phyloP scores from a whole-genome alignment of 495 filamentous ascomycete genomes.

The Lophiotrema nucula region DNA sequence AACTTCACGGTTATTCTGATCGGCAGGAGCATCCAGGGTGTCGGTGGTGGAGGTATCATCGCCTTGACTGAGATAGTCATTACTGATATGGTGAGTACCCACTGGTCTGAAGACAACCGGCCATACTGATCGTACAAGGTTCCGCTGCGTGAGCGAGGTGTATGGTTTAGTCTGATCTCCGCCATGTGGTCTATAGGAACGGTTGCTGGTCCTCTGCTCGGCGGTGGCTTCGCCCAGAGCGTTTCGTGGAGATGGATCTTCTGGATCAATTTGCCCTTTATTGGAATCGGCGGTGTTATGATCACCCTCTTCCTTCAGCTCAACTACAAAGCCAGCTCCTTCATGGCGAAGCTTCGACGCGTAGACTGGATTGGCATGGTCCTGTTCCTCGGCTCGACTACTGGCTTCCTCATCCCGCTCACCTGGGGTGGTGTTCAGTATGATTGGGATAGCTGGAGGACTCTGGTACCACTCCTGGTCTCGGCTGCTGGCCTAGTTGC shows the following conservation, averaged over 20 bases:
- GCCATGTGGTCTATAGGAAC: constrained; percentile 57
- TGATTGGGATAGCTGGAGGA: constrained; percentile 50
- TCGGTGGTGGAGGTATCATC: constrained; percentile 70
- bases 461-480: constrained; percentile 45
- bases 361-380: constrained; percentile 47
- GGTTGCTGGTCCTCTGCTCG: constrained; percentile 66
- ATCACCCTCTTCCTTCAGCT: constrained; percentile 53
- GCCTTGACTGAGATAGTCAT: constrained; percentile 64
- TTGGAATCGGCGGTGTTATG: constrained; percentile 48
- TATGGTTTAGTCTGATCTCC: constrained; percentile 45
- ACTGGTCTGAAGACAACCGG: too few relatives aligned
- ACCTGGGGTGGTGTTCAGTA: constrained; percentile 59
- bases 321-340: constrained; percentile 39
- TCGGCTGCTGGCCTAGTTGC: constrained; percentile 33
- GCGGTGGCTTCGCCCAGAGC: constrained; percentile 63
- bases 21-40: constrained; percentile 66
- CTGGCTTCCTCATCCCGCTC: constrained; percentile 54
- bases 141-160: constrained; percentile 52
- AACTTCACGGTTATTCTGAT: constrained; percentile 61
- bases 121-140: too few relatives aligned
- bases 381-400: constrained; percentile 48
- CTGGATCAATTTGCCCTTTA: constrained; percentile 58
- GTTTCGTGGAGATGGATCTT: constrained; percentile 61
- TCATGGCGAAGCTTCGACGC: constrained; percentile 36
- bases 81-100: constrained; percentile 63